Evolutionary conservation across 106 monocot species (phyloP).

Genomic region (Cymbidium sinense): DNA sequence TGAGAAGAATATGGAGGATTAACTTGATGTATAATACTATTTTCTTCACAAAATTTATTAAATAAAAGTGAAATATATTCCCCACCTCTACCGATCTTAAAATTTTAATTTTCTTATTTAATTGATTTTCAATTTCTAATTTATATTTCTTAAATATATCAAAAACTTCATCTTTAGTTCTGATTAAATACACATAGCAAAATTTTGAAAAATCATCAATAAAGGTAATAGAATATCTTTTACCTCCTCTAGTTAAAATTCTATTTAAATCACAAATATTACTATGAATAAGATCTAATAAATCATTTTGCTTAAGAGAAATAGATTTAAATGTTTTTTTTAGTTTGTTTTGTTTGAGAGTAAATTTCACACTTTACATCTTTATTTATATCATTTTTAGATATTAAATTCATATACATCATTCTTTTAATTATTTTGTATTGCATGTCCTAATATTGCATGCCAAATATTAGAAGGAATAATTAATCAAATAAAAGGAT

Average conservation of each 20-base stretch:
- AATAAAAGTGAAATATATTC: neutral
- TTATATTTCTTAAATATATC: neutral
- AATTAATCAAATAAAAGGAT: neutral
- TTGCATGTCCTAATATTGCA: neutral
- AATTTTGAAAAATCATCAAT: neutral
- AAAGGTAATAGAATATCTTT: neutral
- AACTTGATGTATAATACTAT: too few species aligned
- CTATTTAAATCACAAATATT: neutral
- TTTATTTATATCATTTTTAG: neutral
- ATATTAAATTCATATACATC: too few species aligned
- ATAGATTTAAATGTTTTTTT: neutral
- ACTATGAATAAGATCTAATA: neutral
- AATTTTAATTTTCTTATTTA: neutral
- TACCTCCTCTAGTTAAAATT: neutral
- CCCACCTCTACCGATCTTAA: neutral
- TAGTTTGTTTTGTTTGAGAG: too few species aligned
- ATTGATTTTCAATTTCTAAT: neutral
- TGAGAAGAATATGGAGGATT: neutral
- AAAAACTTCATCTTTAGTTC: neutral
- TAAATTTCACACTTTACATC: neutral
- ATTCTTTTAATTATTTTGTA: neutral
- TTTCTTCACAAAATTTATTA: neutral
- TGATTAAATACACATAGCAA: neutral
- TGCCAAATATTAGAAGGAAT: neutral
- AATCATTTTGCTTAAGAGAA: neutral